Conservation (phyloP, 169 alveolate species). For the Plasmodium gallinaceum region DNA sequence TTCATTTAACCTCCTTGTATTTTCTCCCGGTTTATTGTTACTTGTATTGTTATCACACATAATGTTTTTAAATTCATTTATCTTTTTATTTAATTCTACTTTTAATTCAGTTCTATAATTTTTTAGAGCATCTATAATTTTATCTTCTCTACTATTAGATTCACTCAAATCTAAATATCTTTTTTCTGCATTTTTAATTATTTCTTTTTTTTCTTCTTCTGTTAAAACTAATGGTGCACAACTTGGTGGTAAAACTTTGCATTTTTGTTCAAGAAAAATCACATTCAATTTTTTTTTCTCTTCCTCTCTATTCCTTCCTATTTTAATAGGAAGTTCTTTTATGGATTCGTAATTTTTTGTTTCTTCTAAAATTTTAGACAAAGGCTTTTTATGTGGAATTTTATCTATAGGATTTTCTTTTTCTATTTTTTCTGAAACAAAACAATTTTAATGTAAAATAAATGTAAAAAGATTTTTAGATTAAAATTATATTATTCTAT, state of each 20-base stretch:
- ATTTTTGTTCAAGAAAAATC: slow-evolving; percentile 36
- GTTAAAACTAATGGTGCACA: slow-evolving; percentile 59
- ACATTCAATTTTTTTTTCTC: slow-evolving; percentile 44
- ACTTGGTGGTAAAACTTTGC: slow-evolving; percentile 65
- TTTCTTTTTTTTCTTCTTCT: slow-evolving; percentile 68
- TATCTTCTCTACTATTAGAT: slow-evolving; percentile 34
- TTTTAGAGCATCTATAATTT: slow-evolving; percentile 26
- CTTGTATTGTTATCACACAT: background rate
- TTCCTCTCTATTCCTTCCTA: slow-evolving; percentile 26
- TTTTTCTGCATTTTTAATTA: slow-evolving; percentile 25
- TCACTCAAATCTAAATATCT: background rate
- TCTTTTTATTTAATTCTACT: slow-evolving; percentile 29
- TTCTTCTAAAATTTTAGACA: slow-evolving; percentile 62
- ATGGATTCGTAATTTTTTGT: slow-evolving; percentile 62
- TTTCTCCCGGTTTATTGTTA: background rate
- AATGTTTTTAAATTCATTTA: slow-evolving; percentile 20
- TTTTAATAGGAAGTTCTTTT: slow-evolving; percentile 32
- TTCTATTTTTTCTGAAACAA: slow-evolving; percentile 15
- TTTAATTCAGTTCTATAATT: slow-evolving; percentile 24
- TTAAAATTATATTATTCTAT: too few relatives aligned
- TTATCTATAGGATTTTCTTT: slow-evolving; percentile 41
- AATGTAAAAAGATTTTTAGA: background rate
- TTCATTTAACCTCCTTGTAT: slow-evolving; percentile 1
- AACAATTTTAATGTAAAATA: background rate
- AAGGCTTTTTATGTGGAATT: slow-evolving; percentile 63